Base-by-base conservation (phyloP, 805 yeast genomes). In the Nakazawaea wickerhamii region DNA sequence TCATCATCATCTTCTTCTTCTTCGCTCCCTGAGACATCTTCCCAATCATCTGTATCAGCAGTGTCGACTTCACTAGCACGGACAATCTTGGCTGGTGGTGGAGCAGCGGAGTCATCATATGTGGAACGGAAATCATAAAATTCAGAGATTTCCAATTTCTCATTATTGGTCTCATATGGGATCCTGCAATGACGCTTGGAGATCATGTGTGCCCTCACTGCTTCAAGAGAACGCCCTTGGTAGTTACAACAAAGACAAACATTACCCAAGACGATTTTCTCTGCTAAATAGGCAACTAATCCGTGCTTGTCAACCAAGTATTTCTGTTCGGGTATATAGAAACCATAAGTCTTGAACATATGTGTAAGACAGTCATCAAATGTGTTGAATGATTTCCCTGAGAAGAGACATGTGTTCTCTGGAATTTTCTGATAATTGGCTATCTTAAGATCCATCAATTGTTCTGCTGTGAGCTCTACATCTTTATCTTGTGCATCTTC, bases 131-230 rank as follows among this genome's bases (percentile, higher is more conserved):
- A 90, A 58, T 91, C 96, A 58, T 93, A 93, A 56, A 83, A 93
- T 31, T 79, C 82, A 0, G 89, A 75, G 34, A 91, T 71, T 55
- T 81, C 84, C 37, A 79, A 72, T 55, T 80, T 79, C 55, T 93
- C 95, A 44, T 81, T 82, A 41, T 78, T 82, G 0, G 78, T 63
- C 54, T 93, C 98, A 61, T 84, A 93, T 1, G 98, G 97, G 47
- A 93, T 73, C 55, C 79, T 76, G 66, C 91, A 84, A 61, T 93
- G 99, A 45, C 88, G 79, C 61, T 93, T 93, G 7, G 84, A 73
- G 4, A 70, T 53, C 84, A 88, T 82, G 61, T 93, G 99, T 33
- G 87, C 93, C 51, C 96, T 80, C 9, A 86, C 89, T 47, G 95
- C 84, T 55, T 86, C 95, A 23, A 91, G 57, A 41, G 79, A 77